phyloP scores from a whole-genome alignment of 2,329 filamentous ascomycete genomes.

The Dactylonectria estremocensis region DNA sequence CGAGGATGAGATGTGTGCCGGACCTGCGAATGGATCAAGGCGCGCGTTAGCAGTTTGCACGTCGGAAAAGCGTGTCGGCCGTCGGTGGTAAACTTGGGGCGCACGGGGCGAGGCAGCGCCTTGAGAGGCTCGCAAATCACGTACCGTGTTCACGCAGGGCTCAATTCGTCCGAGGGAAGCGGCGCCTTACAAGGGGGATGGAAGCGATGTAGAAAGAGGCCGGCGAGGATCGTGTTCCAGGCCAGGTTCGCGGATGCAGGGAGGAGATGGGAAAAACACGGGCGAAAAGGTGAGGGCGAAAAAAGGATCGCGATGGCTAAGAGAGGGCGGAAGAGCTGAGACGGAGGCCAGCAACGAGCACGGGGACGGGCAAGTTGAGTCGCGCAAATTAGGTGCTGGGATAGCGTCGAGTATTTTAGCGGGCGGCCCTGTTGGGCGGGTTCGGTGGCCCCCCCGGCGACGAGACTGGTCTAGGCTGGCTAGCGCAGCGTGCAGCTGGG shows the following conservation, averaged over 20 bases:
- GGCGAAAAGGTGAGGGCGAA: conserved; percentile 39
- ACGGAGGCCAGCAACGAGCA: conserved; percentile 13
- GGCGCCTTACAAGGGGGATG: conserved; percentile 29
- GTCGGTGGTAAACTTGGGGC: conserved; percentile 15
- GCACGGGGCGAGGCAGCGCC: conserved; percentile 10
- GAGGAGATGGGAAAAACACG: conserved; percentile 32
- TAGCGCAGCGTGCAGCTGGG: conserved; percentile 33
- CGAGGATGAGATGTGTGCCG: conserved; percentile 12
- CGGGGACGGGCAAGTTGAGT: conserved; percentile 34
- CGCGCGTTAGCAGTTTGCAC: conserved; percentile 40
- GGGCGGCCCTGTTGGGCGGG: conserved; percentile 45
- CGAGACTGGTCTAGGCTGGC: conserved; percentile 30
- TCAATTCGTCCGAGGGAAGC: conserved; percentile 41
- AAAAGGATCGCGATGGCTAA: conserved; percentile 47
- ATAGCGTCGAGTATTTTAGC: conserved; percentile 50
- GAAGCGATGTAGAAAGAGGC: conserved; percentile 19
- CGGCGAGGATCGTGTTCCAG: conserved; percentile 33
- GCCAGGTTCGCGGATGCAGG: conserved; percentile 27
- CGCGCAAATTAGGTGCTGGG: conserved; percentile 51
- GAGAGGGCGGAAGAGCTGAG: conserved; percentile 44
- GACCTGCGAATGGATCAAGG: conserved; percentile 27
- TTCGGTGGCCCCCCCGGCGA: conserved; percentile 27
- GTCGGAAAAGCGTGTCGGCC: conserved; percentile 23
- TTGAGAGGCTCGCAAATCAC: conserved; percentile 36
- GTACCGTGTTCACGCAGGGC: conserved; percentile 47